These are phyloP conservation scores for Eimeria nieschulzi DNA, from an alignment of 169 alveolate genomes.

Conservation along the genomic window DNA sequence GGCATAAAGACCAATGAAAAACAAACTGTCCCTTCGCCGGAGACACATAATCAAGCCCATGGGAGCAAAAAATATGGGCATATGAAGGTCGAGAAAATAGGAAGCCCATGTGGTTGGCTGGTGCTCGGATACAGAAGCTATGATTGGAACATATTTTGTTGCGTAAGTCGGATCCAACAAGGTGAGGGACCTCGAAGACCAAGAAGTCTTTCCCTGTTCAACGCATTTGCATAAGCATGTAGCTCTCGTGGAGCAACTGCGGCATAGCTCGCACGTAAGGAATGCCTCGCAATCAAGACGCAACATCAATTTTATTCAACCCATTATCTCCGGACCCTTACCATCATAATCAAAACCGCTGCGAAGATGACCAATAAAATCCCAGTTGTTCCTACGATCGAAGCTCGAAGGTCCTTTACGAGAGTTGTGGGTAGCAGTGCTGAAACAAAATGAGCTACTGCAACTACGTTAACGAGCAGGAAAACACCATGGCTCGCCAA, in stretches of 20 bases:
- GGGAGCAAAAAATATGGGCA: constrained; percentile 72
- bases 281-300: no score
- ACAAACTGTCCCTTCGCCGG: constrained; percentile 88
- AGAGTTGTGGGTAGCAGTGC: constrained; percentile 31
- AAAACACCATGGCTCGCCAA: constrained; percentile 96
- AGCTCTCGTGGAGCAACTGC: no score
- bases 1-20: constrained; percentile 93
- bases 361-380: constrained; percentile 38
- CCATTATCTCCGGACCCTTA: constrained; percentile 49
- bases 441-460: constrained; percentile 21
- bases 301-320: no score
- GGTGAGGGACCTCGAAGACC: constrained; percentile 96
- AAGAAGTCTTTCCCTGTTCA: constrained; percentile 89
- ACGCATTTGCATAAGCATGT: constrained; percentile 4
- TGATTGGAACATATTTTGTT: constrained; percentile 94
- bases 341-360: constrained; percentile 76
- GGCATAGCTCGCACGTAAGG: no score
- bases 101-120: constrained; percentile 98
- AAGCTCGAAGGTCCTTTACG: constrained; percentile 50
- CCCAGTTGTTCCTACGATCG: constrained; percentile 31
- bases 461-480: constrained; percentile 83
- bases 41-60: constrained; percentile 84
- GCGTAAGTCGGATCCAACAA: constrained; percentile 98
- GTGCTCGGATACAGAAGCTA: constrained; percentile 99
- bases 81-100: constrained; percentile 78